These are phyloP conservation scores for Allantophomopsis cytisporea DNA, from an alignment of 2,329 filamentous ascomycete genomes.

Conservation along the genomic window DNA sequence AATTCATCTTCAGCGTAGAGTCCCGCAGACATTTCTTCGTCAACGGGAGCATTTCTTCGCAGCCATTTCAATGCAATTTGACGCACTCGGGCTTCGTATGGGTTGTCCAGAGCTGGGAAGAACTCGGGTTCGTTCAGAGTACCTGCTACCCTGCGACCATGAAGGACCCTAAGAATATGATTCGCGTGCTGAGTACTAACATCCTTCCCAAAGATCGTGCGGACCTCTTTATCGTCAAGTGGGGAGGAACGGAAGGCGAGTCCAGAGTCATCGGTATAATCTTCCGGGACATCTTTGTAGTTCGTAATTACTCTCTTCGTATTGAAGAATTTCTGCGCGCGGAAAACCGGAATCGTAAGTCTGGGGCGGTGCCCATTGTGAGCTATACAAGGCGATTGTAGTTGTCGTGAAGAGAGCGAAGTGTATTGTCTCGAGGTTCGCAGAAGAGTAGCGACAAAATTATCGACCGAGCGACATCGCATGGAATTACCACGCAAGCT, in stretches of 20 bases:
- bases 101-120: conserved; percentile 3
- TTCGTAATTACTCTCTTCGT: conserved; percentile 24
- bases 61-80: conserved; percentile 38
- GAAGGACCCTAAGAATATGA: conserved; percentile 39
- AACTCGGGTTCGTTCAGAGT: conserved; percentile 45
- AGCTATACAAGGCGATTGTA: background rate
- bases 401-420: conserved; percentile 3
- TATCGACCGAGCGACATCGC: conserved; percentile 3
- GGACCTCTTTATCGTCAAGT: conserved; percentile 32
- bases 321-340: too few relatives aligned
- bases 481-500: conserved; percentile 2
- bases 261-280: conserved; percentile 40
- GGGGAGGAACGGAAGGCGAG: conserved; percentile 36
- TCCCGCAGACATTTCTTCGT: conserved; percentile 47
- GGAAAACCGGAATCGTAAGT: conserved; percentile 1
- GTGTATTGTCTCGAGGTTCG: background rate
- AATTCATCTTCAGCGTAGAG: conserved; percentile 51
- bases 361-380: background rate
- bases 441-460: background rate
- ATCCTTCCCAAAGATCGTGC: conserved; percentile 33
- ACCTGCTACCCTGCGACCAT: conserved; percentile 49
- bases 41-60: conserved; percentile 36
- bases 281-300: conserved; percentile 42
- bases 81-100: conserved; percentile 20
- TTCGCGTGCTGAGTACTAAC: conserved; percentile 33